These are phyloP conservation scores for Xylariaceae sp. DNA, from an alignment of 2,329 filamentous ascomycete genomes.

Conservation along the genomic window DNA sequence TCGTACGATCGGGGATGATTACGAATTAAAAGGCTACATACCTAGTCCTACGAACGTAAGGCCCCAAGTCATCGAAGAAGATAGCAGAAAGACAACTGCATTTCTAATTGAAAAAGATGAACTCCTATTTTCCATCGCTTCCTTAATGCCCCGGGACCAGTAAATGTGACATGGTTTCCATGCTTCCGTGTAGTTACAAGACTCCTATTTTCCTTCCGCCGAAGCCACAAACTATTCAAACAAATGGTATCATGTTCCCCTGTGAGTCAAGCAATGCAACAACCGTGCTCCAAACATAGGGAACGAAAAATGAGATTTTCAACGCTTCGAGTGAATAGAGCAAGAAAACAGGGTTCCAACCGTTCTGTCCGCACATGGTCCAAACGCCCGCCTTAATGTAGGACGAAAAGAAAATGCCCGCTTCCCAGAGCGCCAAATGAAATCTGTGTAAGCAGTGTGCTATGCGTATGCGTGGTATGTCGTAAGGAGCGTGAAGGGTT, in stretches of 20 bases:
- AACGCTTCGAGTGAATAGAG: not conserved
- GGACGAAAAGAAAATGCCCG: not conserved
- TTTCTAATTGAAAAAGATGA: not conserved
- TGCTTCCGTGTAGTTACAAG: not conserved
- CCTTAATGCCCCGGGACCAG: not conserved
- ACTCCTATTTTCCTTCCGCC: not conserved
- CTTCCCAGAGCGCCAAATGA: constrained; percentile 12
- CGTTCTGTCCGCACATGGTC: not conserved
- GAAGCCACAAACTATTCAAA: not conserved
- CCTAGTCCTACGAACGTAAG: not conserved
- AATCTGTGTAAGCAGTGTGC: not conserved
- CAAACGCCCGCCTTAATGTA: not conserved
- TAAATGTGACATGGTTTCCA: not conserved
- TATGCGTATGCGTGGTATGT: constrained; percentile 1
- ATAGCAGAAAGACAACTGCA: not conserved
- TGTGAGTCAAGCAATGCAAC: constrained; percentile 2
- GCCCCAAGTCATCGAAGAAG: too few species aligned
- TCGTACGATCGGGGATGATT: too few species aligned
- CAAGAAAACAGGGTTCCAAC: not conserved
- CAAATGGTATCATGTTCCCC: constrained; percentile 20
- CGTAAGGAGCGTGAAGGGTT: not conserved
- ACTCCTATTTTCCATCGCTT: not conserved
- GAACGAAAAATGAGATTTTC: not conserved
- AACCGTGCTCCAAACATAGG: not conserved
- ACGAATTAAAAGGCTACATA: too few species aligned